Evolutionary conservation across 768 basidiomycete genomes (phyloP).

Genomic region (Kwoniella heveanensis): DNA sequence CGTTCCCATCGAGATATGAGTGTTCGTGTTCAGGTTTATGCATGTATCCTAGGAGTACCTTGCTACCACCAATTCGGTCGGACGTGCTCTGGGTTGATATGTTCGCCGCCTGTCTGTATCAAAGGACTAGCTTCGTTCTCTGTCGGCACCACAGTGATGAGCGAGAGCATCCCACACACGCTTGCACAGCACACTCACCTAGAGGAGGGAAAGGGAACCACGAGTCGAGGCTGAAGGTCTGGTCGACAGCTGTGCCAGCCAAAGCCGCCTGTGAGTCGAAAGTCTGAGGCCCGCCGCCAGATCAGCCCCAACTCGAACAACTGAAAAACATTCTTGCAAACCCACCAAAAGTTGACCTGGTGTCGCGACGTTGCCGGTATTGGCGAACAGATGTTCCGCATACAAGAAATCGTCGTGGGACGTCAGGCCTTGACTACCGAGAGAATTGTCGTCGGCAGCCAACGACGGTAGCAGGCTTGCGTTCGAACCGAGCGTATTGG

Average conservation of each 20-base stretch:
- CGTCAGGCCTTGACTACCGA: conserved; percentile 12
- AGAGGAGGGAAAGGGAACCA: conserved; percentile 50
- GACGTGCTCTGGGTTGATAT: neutral
- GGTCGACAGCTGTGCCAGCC: conserved; percentile 1
- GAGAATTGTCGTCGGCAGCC: conserved; percentile 2
- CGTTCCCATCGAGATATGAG: too few relatives aligned
- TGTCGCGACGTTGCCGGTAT: neutral
- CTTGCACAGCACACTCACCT: conserved; percentile 33
- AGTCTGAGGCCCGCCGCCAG: too few relatives aligned
- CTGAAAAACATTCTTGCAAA: too few relatives aligned
- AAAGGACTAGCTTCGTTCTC: neutral
- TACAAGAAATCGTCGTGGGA: conserved; percentile 41
- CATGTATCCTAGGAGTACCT: too few relatives aligned
- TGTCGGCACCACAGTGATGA: neutral
- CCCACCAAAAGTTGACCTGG: conserved; percentile 18
- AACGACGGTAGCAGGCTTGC: conserved; percentile 4
- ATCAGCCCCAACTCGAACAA: too few relatives aligned
- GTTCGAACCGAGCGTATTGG: conserved; percentile 4
- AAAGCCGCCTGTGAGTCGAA: conserved; percentile 8
- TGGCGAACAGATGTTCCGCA: conserved; percentile 41
- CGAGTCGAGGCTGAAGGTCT: conserved; percentile 25
- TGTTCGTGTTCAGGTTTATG: too few relatives aligned
- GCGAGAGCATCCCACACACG: too few relatives aligned
- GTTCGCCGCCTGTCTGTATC: neutral
- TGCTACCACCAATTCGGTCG: conserved; percentile 1